phyloP scores from a whole-genome alignment of 257 asterid genomes.

The Solanum ossicruentum region DNA sequence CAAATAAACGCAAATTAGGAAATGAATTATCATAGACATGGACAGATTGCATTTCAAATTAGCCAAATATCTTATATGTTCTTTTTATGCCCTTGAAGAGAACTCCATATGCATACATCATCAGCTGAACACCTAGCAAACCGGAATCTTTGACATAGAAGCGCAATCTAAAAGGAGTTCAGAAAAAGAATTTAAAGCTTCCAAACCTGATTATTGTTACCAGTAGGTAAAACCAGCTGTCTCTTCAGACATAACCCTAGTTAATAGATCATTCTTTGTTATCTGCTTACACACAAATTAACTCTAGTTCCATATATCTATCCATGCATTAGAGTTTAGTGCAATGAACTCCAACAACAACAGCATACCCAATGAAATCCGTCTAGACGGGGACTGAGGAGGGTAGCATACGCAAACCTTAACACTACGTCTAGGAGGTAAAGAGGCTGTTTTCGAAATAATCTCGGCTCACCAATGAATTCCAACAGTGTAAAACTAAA shows the following conservation, averaged over 20 bases:
- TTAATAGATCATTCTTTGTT: neutral
- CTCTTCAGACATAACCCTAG: neutral
- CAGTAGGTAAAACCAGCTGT: neutral
- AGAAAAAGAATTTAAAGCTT: neutral
- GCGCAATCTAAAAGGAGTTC: neutral
- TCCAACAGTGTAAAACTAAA: neutral
- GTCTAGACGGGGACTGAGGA: neutral
- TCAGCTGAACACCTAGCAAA: neutral
- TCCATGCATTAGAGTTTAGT: neutral
- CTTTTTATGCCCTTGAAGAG: neutral
- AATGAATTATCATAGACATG: neutral
- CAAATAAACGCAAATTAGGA: neutral
- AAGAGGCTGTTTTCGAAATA: neutral
- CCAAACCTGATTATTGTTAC: neutral
- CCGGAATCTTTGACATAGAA: neutral
- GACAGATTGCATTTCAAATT: neutral
- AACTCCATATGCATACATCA: neutral
- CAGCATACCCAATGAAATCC: neutral
- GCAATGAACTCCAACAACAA: neutral
- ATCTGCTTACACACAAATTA: neutral
- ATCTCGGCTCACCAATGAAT: neutral
- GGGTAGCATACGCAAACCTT: neutral
- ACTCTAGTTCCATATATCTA: neutral
- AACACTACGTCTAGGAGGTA: neutral
- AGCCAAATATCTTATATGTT: neutral